A percentile compares a stretch with the other conserved stretches of the same genome.
Conservation (phyloP, 2,329 filamentous ascomycete genomes). For the Curvularia lunata region DNA sequence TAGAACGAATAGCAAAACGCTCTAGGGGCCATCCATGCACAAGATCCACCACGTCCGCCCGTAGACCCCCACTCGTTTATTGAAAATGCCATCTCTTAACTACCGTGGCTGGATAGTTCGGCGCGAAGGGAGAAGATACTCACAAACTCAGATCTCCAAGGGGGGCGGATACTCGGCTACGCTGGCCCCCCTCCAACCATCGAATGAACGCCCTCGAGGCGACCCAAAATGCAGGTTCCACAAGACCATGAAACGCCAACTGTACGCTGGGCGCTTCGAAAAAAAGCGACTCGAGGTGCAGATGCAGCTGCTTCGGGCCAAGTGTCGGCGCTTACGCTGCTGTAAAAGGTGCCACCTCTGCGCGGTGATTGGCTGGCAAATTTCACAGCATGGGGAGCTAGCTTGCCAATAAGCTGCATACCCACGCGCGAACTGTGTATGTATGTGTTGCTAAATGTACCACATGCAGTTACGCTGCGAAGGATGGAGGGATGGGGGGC, state of each 20-base stretch:
- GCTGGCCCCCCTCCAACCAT: constrained; percentile 1
- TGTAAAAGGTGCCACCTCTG: neutral
- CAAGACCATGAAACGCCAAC: constrained; percentile 31
- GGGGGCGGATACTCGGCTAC: neutral
- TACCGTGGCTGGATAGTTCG: constrained; percentile 18
- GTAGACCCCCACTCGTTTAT: constrained; percentile 10
- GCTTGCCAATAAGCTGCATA: neutral
- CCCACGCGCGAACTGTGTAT: constrained; percentile 8
- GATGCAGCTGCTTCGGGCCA: constrained; percentile 28
- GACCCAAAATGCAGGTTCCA: constrained; percentile 25
- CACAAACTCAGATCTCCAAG: constrained; percentile 4
- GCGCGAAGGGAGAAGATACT: constrained; percentile 3
- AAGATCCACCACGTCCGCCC: neutral
- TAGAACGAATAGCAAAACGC: neutral
- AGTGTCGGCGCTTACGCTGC: constrained; percentile 38
- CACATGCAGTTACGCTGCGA: constrained; percentile 18
- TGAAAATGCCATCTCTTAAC: constrained; percentile 5
- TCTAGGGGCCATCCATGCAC: neutral
- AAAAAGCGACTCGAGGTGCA: neutral
- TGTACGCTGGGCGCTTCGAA: constrained; percentile 37
- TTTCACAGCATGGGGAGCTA: constrained; percentile 1
- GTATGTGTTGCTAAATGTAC: constrained; percentile 18
- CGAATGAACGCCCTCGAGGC: constrained; percentile 24
- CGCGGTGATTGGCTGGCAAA: constrained; percentile 21
- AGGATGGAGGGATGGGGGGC: constrained; percentile 3